A percentile compares a stretch with the other conserved stretches of the same genome.
Conservation (phyloP, 345 rosid species). For the Populus davidiana region DNA sequence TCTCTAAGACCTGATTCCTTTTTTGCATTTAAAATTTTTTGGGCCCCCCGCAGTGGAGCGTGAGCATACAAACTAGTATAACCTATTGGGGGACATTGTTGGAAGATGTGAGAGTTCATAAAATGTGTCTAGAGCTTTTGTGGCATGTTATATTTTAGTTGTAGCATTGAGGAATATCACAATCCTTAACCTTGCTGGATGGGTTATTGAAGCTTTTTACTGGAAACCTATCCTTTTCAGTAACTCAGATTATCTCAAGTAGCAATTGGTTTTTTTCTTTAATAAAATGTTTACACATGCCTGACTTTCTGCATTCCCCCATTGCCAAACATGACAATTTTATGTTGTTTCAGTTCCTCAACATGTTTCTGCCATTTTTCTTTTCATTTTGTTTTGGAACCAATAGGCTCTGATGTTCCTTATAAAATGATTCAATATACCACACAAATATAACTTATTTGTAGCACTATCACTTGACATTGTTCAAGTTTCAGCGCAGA, state of each 20-base stretch:
- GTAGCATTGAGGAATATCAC: too few relatives aligned
- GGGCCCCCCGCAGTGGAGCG: too few relatives aligned
- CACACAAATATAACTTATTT: constrained; percentile 19
- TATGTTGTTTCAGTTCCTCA: not conserved
- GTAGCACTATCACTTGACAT: constrained; percentile 38
- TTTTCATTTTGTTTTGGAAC: not conserved
- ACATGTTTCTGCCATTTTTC: not conserved
- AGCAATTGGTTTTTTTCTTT: not conserved
- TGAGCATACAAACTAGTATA: too few relatives aligned
- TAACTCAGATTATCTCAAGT: not conserved
- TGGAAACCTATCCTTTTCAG: not conserved
- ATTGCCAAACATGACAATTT: not conserved
- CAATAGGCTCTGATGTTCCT: not conserved
- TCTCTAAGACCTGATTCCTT: too few relatives aligned
- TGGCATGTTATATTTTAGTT: too few relatives aligned
- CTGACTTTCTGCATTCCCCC: not conserved
- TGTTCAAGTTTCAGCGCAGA: constrained; percentile 65
- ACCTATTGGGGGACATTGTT: too few relatives aligned
- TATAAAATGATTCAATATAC: not conserved
- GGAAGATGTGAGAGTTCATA: too few relatives aligned
- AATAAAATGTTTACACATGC: not conserved
- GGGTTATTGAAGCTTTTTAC: too few relatives aligned
- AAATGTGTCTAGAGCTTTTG: too few relatives aligned
- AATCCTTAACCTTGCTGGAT: too few relatives aligned
- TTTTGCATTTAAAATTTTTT: too few relatives aligned